Conservation (phyloP, 495 filamentous ascomycete genomes). For the Sporormia fimetaria region DNA sequence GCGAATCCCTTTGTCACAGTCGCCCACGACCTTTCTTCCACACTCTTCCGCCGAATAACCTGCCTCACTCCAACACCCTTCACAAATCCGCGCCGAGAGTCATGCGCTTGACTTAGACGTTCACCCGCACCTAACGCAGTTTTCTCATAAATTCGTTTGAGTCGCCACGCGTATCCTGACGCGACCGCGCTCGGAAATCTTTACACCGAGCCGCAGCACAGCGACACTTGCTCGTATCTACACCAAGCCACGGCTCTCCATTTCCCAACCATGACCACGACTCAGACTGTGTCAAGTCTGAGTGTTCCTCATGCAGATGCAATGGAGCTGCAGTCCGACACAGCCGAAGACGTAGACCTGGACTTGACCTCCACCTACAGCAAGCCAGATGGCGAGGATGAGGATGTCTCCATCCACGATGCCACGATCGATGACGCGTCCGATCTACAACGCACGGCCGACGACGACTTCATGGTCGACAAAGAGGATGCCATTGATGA, state of each 20-base stretch:
- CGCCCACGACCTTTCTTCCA: too few species aligned
- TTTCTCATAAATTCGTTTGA: too few species aligned
- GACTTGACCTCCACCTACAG: neutral
- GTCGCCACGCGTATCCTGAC: too few species aligned
- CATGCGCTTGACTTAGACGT: too few species aligned
- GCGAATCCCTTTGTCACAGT: too few species aligned
- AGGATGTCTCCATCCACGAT: slow-evolving; percentile 3
- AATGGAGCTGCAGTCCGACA: slow-evolving; percentile 8
- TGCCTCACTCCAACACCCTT: too few species aligned
- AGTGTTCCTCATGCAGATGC: neutral
- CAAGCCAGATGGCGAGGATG: neutral
- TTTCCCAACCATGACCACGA: neutral
- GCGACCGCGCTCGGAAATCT: too few species aligned
- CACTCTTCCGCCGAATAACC: too few species aligned
- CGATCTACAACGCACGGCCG: neutral
- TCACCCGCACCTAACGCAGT: too few species aligned
- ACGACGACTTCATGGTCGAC: slow-evolving; percentile 13
- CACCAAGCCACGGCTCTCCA: neutral
- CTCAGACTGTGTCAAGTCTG: neutral
- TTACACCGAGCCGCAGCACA: too few species aligned
- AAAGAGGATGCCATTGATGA: slow-evolving; percentile 9
- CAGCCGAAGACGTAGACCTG: slow-evolving; percentile 1
- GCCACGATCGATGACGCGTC: neutral
- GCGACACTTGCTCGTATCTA: too few species aligned
- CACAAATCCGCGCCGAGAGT: too few species aligned